These are phyloP conservation scores for Lepidium africanum DNA, from an alignment of 345 rosid species.

Conservation along the genomic window DNA sequence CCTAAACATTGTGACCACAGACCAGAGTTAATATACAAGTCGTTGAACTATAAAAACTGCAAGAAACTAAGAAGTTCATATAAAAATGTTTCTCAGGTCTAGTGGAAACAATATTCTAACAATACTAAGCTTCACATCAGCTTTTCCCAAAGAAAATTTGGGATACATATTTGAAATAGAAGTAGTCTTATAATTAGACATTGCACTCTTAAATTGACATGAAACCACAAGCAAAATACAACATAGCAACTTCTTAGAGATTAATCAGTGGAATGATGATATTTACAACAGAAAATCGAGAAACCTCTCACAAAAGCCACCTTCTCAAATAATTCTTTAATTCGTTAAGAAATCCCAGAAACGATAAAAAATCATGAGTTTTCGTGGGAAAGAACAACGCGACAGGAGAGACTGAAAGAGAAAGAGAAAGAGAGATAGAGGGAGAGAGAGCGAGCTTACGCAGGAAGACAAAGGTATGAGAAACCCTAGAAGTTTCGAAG, in stretches of 20 bases:
- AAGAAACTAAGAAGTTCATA: background rate
- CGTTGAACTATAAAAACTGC: background rate
- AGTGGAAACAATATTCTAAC: background rate
- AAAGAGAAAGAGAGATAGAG: too few relatives aligned
- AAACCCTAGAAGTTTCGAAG: slow-evolving; percentile 28
- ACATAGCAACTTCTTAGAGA: background rate
- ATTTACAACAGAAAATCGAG: background rate
- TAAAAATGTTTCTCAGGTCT: background rate
- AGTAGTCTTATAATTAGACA: background rate
- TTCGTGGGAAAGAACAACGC: background rate
- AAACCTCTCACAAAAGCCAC: background rate
- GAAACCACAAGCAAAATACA: background rate
- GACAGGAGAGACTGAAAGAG: background rate
- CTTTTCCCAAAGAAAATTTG: background rate
- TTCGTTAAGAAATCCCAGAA: background rate
- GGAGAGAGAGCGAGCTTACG: background rate
- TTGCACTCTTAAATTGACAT: background rate
- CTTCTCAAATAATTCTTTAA: background rate
- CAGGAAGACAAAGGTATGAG: background rate
- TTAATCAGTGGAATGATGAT: background rate
- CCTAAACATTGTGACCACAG: background rate
- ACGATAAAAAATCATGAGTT: background rate
- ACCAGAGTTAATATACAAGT: background rate
- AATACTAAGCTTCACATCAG: background rate
- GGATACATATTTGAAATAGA: too few relatives aligned